These are phyloP conservation scores for Candida tunisiensis DNA, from an alignment of 1,139 yeast species.

Conservation along the genomic window DNA sequence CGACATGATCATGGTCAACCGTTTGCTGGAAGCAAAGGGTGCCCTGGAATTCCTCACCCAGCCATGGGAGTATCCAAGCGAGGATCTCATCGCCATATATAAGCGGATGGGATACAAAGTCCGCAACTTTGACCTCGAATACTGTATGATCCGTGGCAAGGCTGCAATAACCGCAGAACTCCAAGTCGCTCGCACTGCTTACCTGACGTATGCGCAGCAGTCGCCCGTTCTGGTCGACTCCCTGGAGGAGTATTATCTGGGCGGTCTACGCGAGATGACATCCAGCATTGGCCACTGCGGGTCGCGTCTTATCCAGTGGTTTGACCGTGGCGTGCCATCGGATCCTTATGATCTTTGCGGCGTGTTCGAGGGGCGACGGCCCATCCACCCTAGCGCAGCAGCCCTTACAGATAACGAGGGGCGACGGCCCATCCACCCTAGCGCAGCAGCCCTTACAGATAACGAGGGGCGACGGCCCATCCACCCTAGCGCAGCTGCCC, in stretches of 20 bases:
- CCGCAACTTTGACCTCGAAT: constrained; percentile 15
- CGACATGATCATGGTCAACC: constrained; percentile 30
- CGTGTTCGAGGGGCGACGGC: constrained; percentile 16
- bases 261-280: constrained; percentile 33
- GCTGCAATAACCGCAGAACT: constrained; percentile 30
- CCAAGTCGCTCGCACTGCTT: constrained; percentile 15
- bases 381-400: too few species aligned
- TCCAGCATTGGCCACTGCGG: constrained; percentile 24
- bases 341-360: constrained; percentile 30
- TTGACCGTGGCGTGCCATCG: constrained; percentile 14
- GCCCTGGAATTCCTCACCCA: constrained; percentile 16
- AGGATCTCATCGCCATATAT: constrained; percentile 23
- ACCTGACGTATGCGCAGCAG: constrained; percentile 15
- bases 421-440: too few species aligned
- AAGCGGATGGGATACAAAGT: constrained; percentile 17
- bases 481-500: too few species aligned
- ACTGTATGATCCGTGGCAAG: constrained; percentile 35
- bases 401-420: too few species aligned
- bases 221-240: constrained; percentile 28
- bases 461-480: constrained; percentile 10
- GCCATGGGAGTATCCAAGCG: constrained; percentile 29
- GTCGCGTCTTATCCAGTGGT: constrained; percentile 24
- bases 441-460: too few species aligned
- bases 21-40: constrained; percentile 16
- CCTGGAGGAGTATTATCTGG: constrained; percentile 30